These are phyloP conservation scores for Lentinula boryana DNA, from an alignment of 768 basidiomycete species.

Conservation along the genomic window DNA sequence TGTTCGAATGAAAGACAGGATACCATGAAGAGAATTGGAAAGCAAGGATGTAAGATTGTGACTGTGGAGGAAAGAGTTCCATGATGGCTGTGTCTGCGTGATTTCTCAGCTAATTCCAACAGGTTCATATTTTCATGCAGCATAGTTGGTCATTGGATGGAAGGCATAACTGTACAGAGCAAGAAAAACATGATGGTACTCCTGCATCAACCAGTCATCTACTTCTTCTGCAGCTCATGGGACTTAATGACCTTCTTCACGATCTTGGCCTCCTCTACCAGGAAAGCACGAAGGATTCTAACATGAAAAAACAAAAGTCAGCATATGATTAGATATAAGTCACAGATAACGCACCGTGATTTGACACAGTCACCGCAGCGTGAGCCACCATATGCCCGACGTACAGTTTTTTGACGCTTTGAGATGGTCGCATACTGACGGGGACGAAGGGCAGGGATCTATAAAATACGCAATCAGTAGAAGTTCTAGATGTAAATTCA, in stretches of 20 bases:
- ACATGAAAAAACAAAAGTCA: not conserved
- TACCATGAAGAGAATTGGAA: conserved; percentile 91
- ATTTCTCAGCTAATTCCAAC: not conserved
- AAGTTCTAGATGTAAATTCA: not conserved
- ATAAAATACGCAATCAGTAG: not conserved
- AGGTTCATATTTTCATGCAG: not conserved
- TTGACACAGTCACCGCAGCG: conserved; percentile 95
- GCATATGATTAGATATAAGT: conserved; percentile 1
- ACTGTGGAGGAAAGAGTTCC: conserved; percentile 45
- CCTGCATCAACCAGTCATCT: not conserved
- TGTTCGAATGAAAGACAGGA: conserved; percentile 53
- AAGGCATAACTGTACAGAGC: not conserved
- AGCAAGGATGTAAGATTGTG: conserved; percentile 48
- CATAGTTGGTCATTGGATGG: not conserved
- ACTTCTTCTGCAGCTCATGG: conserved; percentile 41
- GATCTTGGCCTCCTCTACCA: conserved; percentile 99
- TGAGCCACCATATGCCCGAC: conserved; percentile 95
- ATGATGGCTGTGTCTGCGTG: not conserved
- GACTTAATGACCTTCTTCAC: conserved; percentile 99
- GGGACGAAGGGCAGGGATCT: conserved; percentile 95
- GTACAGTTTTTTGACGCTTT: conserved; percentile 96
- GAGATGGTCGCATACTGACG: conserved; percentile 94
- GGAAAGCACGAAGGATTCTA: conserved; percentile 96
- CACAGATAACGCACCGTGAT: conserved; percentile 61
- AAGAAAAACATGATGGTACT: not conserved